phyloP scores from a whole-genome alignment of 164 flowering plant genomes.

The Annona squamosa region DNA sequence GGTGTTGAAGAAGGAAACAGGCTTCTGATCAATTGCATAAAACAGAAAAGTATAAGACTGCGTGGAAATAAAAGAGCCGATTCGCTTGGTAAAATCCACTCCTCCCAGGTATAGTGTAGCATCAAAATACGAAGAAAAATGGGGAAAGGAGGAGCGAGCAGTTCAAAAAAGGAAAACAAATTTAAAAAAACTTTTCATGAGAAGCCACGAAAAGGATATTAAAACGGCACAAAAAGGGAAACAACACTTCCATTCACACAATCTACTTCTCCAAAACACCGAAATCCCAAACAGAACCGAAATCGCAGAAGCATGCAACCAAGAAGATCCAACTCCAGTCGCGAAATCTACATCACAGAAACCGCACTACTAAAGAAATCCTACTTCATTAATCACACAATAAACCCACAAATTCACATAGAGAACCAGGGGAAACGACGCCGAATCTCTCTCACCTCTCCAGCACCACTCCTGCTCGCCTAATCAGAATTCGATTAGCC shows the following conservation, averaged over 20 bases:
- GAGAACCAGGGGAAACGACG: background rate
- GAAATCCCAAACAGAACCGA: background rate
- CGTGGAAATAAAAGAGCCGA: no score
- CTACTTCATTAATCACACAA: background rate
- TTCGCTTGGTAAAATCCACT: no score
- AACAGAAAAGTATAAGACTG: no score
- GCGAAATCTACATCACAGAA: background rate
- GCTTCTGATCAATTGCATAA: no score
- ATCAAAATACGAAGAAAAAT: no score
- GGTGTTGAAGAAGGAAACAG: no score
- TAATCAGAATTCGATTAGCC: background rate
- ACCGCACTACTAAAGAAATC: background rate
- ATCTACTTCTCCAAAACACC: conserved; percentile 3
- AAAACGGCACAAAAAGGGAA: background rate
- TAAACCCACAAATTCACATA: background rate
- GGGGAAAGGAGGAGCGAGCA: no score
- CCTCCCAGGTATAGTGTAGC: no score
- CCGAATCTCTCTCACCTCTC: background rate
- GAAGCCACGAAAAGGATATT: background rate
- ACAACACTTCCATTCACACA: background rate
- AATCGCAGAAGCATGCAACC: background rate
- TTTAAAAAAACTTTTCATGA: no score
- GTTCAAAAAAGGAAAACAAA: no score
- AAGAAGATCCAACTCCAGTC: background rate
- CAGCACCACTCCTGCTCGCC: background rate